Conservation (phyloP, 352 stramenopile species). For the Lagenidium sp. region DNA sequence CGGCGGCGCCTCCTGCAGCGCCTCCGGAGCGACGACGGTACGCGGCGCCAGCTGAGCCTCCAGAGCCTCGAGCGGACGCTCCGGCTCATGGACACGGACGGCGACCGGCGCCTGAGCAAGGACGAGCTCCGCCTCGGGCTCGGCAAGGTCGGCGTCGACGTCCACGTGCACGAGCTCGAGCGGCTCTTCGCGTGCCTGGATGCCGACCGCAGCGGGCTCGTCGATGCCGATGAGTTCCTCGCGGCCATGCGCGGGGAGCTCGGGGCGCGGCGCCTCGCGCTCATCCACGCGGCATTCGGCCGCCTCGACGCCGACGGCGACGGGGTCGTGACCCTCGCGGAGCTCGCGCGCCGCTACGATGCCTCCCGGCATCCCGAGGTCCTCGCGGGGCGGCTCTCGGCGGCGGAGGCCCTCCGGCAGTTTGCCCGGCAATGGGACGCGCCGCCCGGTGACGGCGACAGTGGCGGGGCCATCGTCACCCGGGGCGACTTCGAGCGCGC, state of each 20-base stretch:
- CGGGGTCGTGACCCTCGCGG: conserved; percentile 38
- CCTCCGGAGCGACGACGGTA: conserved; percentile 3
- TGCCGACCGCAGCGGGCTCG: conserved; percentile 38
- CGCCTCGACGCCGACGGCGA: conserved; percentile 46
- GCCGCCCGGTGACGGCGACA: conserved; percentile 21
- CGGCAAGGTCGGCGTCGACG: conserved; percentile 40
- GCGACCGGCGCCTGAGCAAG: conserved; percentile 38
- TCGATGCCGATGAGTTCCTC: conserved; percentile 74
- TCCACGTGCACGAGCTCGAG: conserved; percentile 55
- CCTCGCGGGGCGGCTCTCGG: conserved; percentile 20
- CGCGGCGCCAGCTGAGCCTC: conserved; percentile 10
- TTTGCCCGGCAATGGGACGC: conserved; percentile 35
- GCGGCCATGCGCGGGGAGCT: conserved; percentile 35
- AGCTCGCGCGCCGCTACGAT: conserved; percentile 41
- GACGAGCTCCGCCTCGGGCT: conserved; percentile 52
- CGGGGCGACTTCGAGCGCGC: conserved; percentile 40
- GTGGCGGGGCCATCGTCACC: no score
- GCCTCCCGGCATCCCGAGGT: conserved; percentile 46
- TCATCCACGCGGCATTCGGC: conserved; percentile 67
- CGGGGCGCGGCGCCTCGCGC: conserved; percentile 26
- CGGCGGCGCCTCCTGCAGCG: conserved; percentile 8
- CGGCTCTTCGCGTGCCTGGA: conserved; percentile 69
- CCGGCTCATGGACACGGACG: conserved; percentile 23
- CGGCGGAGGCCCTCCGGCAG: conserved; percentile 19
- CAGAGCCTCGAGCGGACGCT: conserved; percentile 34